Percentiles rank a stretch among this genome's conserved stretches.
Conservation (phyloP, 2,329 filamentous ascomycete genomes). For the Nemania sp. region DNA sequence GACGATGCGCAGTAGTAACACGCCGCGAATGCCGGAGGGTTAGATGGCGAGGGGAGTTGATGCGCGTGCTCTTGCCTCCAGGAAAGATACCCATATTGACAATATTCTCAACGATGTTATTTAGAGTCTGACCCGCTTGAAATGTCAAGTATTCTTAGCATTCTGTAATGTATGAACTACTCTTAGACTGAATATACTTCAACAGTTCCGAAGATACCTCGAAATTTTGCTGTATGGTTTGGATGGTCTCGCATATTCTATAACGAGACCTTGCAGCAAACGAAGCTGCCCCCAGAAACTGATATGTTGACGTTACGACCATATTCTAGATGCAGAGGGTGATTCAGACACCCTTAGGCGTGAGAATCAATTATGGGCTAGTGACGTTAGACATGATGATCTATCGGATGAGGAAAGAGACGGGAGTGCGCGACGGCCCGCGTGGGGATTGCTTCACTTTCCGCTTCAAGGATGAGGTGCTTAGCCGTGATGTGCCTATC, state of each 20-base stretch:
- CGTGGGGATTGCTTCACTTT: background rate
- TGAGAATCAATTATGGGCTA: background rate
- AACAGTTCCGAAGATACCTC: background rate
- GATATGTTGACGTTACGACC: background rate
- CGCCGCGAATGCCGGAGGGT: constrained; percentile 26
- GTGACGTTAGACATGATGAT: background rate
- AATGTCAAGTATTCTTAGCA: background rate
- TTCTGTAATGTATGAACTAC: background rate
- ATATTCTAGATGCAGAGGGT: background rate
- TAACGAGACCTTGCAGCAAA: background rate
- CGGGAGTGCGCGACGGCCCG: background rate
- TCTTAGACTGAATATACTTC: background rate
- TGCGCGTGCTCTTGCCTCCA: constrained; percentile 23
- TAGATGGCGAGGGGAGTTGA: constrained; percentile 29
- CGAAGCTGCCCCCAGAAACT: background rate
- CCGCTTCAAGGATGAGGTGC: background rate
- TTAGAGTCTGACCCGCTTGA: background rate
- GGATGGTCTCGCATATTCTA: background rate
- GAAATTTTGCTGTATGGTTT: background rate
- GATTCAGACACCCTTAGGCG: background rate
- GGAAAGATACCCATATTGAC: constrained; percentile 20
- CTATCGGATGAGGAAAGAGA: background rate
- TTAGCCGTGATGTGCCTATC: background rate
- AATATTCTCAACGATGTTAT: background rate
- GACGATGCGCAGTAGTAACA: background rate